Conservation (phyloP, 140 eudicot genomes). For the Bidens hawaiensis region DNA sequence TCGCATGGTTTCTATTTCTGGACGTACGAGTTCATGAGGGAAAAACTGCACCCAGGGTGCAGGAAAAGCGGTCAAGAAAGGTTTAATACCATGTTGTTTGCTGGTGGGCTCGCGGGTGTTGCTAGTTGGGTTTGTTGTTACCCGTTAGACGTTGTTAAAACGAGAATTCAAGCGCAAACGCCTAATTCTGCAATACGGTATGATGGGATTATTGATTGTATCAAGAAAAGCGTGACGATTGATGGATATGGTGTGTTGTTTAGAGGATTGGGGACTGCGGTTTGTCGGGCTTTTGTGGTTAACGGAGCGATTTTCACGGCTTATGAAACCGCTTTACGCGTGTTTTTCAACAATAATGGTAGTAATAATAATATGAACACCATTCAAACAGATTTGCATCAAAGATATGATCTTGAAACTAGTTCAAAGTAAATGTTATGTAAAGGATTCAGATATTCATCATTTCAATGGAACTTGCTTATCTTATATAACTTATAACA, state of each 20-base stretch:
- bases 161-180: conserved; percentile 76
- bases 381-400: conserved; percentile 32
- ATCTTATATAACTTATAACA: neutral
- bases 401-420: conserved; percentile 33
- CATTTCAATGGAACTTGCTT: conserved; percentile 25
- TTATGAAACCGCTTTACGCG: conserved; percentile 79
- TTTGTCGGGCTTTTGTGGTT: conserved; percentile 81
- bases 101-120: conserved; percentile 98
- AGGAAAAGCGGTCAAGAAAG: conserved; percentile 72
- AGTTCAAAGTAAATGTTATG: conserved; percentile 17
- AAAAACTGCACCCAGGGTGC: conserved; percentile 84
- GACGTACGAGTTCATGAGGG: conserved; percentile 78
- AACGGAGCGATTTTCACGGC: conserved; percentile 86
- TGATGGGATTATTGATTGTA: conserved; percentile 70
- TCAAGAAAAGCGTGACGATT: conserved; percentile 47
- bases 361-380: conserved; percentile 16
- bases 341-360: conserved; percentile 38
- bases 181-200: conserved; percentile 32
- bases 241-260: conserved; percentile 68
- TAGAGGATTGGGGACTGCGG: conserved; percentile 84
- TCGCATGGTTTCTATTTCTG: conserved; percentile 80
- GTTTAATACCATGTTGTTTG: conserved; percentile 67
- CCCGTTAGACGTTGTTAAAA: conserved; percentile 86
- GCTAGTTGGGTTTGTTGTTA: conserved; percentile 95
- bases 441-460: conserved; percentile 15